Conservation (phyloP, 2,329 filamentous ascomycete genomes). For the Dothistroma septosporum region DNA sequence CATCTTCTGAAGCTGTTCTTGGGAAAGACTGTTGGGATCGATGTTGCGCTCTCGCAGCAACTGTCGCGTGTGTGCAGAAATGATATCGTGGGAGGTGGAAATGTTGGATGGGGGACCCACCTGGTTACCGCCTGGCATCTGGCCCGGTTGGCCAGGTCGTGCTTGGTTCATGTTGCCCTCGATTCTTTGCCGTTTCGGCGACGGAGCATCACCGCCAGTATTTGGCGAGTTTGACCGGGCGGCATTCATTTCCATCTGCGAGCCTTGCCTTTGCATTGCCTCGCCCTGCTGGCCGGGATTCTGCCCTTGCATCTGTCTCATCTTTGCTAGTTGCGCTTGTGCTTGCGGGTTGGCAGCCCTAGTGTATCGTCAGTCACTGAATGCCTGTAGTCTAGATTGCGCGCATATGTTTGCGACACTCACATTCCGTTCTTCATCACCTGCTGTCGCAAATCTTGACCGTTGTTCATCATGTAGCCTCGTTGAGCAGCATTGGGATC, state of each 20-base stretch:
- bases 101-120: slow-evolving; percentile 30
- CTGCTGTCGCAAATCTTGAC: slow-evolving; percentile 19
- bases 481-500: slow-evolving; percentile 46
- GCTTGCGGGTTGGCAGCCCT: slow-evolving; percentile 21
- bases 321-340: slow-evolving; percentile 26
- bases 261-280: slow-evolving; percentile 77
- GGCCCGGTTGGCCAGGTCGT: slow-evolving; percentile 30
- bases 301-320: slow-evolving; percentile 62
- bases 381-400: neutral
- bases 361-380: neutral
- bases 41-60: slow-evolving; percentile 64
- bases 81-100: slow-evolving; percentile 22
- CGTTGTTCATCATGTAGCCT: slow-evolving; percentile 22
- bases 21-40: slow-evolving; percentile 67
- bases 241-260: slow-evolving; percentile 79
- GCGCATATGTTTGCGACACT: slow-evolving; percentile 7
- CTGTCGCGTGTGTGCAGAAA: slow-evolving; percentile 25
- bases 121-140: slow-evolving; percentile 31
- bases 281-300: slow-evolving; percentile 34
- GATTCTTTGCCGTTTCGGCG: slow-evolving; percentile 83
- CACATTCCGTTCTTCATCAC: slow-evolving; percentile 25
- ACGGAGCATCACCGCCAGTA: slow-evolving; percentile 72
- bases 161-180: slow-evolving; percentile 60
- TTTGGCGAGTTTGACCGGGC: slow-evolving; percentile 71
- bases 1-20: slow-evolving; percentile 68